Evolutionary conservation across 495 filamentous ascomycete species (phyloP).

Genomic region (Penicillium canescens): DNA sequence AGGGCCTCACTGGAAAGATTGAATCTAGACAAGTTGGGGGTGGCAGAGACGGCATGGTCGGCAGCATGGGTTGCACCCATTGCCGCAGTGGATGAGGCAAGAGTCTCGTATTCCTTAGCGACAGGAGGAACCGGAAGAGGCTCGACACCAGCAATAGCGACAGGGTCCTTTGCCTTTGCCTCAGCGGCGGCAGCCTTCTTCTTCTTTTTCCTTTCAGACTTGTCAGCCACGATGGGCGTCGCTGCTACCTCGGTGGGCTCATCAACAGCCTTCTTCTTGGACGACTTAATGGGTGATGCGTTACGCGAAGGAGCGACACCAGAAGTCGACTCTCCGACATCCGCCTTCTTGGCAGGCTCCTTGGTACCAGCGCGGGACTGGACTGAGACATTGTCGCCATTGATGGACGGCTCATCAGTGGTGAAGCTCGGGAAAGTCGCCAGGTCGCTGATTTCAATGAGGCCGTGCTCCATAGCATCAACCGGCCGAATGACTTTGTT

Average conservation of each 20-base stretch:
- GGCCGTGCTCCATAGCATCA: slow-evolving; percentile 69
- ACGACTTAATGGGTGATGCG: slow-evolving; percentile 42
- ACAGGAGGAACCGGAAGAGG: slow-evolving; percentile 12
- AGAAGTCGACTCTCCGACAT: slow-evolving; percentile 25
- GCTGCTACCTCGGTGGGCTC: slow-evolving; percentile 36
- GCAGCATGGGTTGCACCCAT: slow-evolving; percentile 8
- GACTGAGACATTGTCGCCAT: slow-evolving; percentile 44
- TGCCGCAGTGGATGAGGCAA: slow-evolving; percentile 15
- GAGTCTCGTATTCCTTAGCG: slow-evolving; percentile 17
- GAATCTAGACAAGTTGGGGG: slow-evolving; percentile 1
- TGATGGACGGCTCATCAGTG: slow-evolving; percentile 50
- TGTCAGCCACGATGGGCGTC: slow-evolving; percentile 43
- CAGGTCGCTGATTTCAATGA: slow-evolving; percentile 54
- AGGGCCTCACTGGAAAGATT: slow-evolving; percentile 40
- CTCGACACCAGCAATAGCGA: slow-evolving; percentile 18
- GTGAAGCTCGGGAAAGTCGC: slow-evolving; percentile 42
- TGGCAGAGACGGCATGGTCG: slow-evolving; percentile 3
- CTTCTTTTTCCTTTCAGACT: slow-evolving; percentile 58
- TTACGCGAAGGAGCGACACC: slow-evolving; percentile 38
- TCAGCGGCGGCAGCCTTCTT: slow-evolving; percentile 51
- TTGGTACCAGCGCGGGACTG: slow-evolving; percentile 35
- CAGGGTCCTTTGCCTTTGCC: slow-evolving; percentile 34
- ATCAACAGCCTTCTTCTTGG: slow-evolving; percentile 44
- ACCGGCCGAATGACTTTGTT: slow-evolving; percentile 77
- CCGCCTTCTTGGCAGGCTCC: slow-evolving; percentile 41